Percentiles rank a stretch among this genome's conserved stretches.
These are phyloP conservation scores for Blastobotrys ciferrii DNA, from an alignment of 1,139 yeast species.

Conservation along the genomic window DNA sequence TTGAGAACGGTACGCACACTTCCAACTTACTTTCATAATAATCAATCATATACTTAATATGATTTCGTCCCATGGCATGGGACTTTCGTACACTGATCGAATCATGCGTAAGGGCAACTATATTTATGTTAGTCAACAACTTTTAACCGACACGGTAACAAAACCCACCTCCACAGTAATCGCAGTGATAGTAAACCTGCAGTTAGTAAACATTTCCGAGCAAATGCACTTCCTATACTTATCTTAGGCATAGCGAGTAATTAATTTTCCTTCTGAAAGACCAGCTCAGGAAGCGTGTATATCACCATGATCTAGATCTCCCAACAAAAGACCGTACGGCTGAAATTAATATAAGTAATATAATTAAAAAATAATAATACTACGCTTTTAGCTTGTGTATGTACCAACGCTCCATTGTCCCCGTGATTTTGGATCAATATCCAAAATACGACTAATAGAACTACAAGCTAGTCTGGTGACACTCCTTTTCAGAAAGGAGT, in stretches of 20 bases:
- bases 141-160: constrained; percentile 4
- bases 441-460: too few species aligned
- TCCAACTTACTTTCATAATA: constrained; percentile 61
- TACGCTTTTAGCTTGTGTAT: too few species aligned
- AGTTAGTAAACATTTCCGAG: constrained; percentile 2
- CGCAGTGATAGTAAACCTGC: constrained; percentile 46
- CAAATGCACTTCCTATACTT: too few species aligned
- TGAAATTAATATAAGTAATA: too few species aligned
- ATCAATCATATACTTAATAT: constrained; percentile 68
- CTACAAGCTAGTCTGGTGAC: too few species aligned
- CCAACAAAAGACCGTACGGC: too few species aligned
- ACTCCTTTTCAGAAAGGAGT: too few species aligned
- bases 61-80: constrained; percentile 79
- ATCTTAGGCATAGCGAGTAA: constrained; percentile 30
- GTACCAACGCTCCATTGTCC: too few species aligned
- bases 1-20: too few species aligned
- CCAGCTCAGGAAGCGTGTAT: constrained; percentile 3
- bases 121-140: constrained; percentile 10
- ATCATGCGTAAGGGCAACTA: constrained; percentile 79
- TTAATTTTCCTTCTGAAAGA: not conserved
- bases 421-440: too few species aligned
- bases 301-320: too few species aligned
- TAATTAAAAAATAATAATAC: too few species aligned
- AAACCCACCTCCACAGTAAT: constrained; percentile 64
- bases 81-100: constrained; percentile 82